Percentiles rank a stretch among this genome's conserved stretches.
Evolutionary conservation across 306 rosid genomes (phyloP).

Genomic region (Betula pendula): DNA sequence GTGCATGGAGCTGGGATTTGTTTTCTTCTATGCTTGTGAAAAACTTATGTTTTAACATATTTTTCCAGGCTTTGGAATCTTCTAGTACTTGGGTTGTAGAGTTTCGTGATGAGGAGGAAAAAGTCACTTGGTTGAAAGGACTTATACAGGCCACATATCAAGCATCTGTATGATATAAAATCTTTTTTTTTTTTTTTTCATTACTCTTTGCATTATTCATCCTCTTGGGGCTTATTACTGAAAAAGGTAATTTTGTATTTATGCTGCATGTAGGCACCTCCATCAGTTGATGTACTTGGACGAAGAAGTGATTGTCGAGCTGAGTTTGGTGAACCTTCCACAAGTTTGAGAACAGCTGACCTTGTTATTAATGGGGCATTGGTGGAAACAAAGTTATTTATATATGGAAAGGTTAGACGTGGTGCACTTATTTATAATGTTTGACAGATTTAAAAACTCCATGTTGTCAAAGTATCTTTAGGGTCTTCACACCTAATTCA

Average conservation of each 20-base stretch:
- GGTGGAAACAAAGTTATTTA: conserved; percentile 67
- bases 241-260: conserved; percentile 22
- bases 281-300: conserved; percentile 57
- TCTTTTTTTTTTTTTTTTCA: neutral
- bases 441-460: neutral
- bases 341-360: conserved; percentile 59
- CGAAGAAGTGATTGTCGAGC: conserved; percentile 39
- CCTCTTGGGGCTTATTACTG: conserved; percentile 13
- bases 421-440: conserved; percentile 18
- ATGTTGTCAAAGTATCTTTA: conserved; percentile 7
- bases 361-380: conserved; percentile 82
- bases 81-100: conserved; percentile 88
- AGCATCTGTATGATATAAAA: conserved; percentile 74
- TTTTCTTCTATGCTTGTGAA: conserved; percentile 3
- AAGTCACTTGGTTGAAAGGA: conserved; percentile 70
- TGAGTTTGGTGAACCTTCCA: conserved; percentile 38
- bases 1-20: conserved; percentile 2
- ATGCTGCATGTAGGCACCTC: conserved; percentile 63
- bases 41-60: neutral
- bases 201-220: conserved; percentile 14
- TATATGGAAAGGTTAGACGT: conserved; percentile 84
- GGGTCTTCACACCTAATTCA: conserved; percentile 4
- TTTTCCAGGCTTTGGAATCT: conserved; percentile 77
- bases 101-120: conserved; percentile 71
- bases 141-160: conserved; percentile 89